Percentiles rank a stretch among this genome's conserved stretches.
Conservation (phyloP, 805 yeast genomes). For the Candida oleophila region DNA sequence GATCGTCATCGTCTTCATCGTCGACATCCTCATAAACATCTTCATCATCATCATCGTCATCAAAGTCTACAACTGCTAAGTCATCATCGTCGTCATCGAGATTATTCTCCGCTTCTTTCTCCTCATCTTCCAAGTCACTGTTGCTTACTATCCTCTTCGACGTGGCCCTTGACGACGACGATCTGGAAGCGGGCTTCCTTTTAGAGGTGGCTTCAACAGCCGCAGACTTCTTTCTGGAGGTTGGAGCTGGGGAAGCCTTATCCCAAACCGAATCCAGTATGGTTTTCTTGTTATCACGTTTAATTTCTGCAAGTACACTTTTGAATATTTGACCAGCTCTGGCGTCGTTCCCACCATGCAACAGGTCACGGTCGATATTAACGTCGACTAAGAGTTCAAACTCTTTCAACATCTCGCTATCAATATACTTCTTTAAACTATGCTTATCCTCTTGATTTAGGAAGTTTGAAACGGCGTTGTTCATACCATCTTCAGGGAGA, state of each 20-base stretch:
- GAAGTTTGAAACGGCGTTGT: conserved; percentile 66
- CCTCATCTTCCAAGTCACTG: not conserved
- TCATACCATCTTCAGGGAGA: conserved; percentile 73
- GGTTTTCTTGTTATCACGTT: conserved; percentile 11
- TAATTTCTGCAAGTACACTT: conserved; percentile 41
- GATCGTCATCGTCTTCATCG: conserved; percentile 14
- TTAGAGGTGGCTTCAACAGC: not conserved
- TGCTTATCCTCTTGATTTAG: conserved; percentile 82
- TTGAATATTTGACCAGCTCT: conserved; percentile 37
- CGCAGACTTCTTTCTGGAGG: not conserved
- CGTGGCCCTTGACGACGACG: not conserved
- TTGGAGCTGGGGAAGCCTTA: not conserved
- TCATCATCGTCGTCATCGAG: conserved; percentile 14
- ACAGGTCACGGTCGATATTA: conserved; percentile 41
- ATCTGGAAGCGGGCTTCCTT: not conserved
- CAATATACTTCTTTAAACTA: conserved; percentile 64
- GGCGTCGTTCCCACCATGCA: conserved; percentile 20
- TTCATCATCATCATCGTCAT: conserved; percentile 15
- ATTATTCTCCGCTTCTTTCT: conserved; percentile 2
- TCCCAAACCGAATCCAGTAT: not conserved
- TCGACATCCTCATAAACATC: conserved; percentile 7
- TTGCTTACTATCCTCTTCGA: not conserved
- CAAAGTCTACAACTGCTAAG: conserved; percentile 12
- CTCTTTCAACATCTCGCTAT: conserved; percentile 53
- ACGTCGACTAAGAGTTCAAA: conserved; percentile 45